Base-by-base conservation (phyloP, 768 basidiomycete genomes). In the Boletus vinaceobasis region DNA sequence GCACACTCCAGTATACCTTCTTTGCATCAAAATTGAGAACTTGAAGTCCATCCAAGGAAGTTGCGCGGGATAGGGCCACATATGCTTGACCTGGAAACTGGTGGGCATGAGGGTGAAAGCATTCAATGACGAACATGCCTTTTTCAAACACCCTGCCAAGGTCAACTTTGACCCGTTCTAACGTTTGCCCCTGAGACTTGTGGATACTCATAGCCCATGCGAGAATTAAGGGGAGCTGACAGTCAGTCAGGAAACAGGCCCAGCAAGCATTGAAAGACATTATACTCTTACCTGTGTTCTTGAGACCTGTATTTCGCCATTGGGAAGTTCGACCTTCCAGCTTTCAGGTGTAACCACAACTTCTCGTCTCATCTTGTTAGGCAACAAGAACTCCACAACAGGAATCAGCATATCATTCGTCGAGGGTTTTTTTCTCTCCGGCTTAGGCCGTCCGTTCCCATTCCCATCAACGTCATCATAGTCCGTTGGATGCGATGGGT, bases 151-250 rank as follows among this genome's bases (percentile, higher is more conserved):
- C 89, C 66, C 85, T 88, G 31, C 85, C 85, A 35, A 99, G 78
- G 65, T 98, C 95, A 42, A 98, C 95, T 66, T 90, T 96, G 62
- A 98, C 95, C 43, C 93, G 84, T 26, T 94, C 89, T 10, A 99
- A 77, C 0, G 97, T 98, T 70, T 98, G 97, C 10, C 97, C 97
- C 70, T 99, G 97, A 11, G 90, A 90, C 69, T 99, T 99, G 71
- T 99, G 97, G 58, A 98, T 98, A 44, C 88, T 91, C 92, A 98
- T 96, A 0, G 96, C 95, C 96, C 95, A 98, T 0, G 95, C 81
- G 37, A 96, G 78, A 55, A 97, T 94, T 26, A 98, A 68, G 0
- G 92, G 93, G 2, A 96, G 69, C 91, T 95, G 60, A 40, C 9
- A 50, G 1, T 15, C 39, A 3, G n/a, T 64, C 35, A 57, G 47